These are phyloP conservation scores for Lathyrus tuberosus DNA, from an alignment of 306 rosid species.

Conservation along the genomic window DNA sequence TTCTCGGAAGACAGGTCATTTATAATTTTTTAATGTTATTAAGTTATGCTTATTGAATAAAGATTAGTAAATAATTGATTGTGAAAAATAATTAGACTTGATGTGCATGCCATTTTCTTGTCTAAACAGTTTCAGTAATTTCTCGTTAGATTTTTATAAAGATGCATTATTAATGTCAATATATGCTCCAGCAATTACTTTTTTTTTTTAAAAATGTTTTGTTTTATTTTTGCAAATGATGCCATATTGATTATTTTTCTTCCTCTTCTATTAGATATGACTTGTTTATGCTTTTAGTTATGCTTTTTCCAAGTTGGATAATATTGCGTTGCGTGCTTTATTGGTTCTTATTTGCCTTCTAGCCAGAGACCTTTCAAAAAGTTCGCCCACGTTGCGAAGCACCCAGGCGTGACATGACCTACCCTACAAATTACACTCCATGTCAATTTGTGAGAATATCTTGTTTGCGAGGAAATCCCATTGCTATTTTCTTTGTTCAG, in stretches of 20 bases:
- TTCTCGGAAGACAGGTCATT: slow-evolving; percentile 5
- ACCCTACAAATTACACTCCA: slow-evolving; percentile 89
- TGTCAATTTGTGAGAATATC: slow-evolving; percentile 88
- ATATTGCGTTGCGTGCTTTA: neutral
- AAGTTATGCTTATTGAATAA: slow-evolving; percentile 20
- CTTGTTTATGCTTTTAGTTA: slow-evolving; percentile 14
- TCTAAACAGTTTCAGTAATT: slow-evolving; percentile 12
- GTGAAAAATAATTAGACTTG: slow-evolving; percentile 1
- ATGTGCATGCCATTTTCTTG: slow-evolving; percentile 12
- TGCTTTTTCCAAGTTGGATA: slow-evolving; percentile 32
- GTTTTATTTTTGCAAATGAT: slow-evolving; percentile 19
- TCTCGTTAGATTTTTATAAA: slow-evolving; percentile 9
- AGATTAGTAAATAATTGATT: slow-evolving; percentile 19
- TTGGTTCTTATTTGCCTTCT: slow-evolving; percentile 41
- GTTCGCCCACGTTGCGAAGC: slow-evolving; percentile 97
- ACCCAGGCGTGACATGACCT: slow-evolving; percentile 85
- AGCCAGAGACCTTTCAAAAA: slow-evolving; percentile 94
- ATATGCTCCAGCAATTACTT: slow-evolving; percentile 24
- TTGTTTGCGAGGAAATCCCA: slow-evolving; percentile 96
- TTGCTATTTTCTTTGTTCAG: slow-evolving; percentile 93
- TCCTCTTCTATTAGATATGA: slow-evolving; percentile 24
- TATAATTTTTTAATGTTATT: neutral
- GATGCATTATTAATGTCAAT: slow-evolving; percentile 3
- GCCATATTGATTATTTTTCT: slow-evolving; percentile 4
- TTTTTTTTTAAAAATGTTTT: slow-evolving; percentile 6